Conservation (phyloP, 148 eudicot genomes). For the Rhododendron simsii region DNA sequence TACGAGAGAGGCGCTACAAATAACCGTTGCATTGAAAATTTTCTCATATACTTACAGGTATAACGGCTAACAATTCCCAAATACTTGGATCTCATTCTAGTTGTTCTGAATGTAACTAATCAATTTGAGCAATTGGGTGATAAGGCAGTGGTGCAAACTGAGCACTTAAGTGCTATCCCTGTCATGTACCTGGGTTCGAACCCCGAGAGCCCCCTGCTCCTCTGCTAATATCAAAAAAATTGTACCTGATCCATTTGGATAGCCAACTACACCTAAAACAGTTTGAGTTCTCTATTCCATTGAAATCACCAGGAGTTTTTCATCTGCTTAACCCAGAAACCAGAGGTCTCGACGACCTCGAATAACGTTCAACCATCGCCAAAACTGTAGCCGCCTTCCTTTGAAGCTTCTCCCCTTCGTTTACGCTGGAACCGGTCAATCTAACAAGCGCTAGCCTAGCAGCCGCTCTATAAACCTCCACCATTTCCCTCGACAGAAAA, state of each 20-base stretch:
- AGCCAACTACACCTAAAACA: background rate
- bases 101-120: background rate
- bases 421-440: constrained; percentile 20
- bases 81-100: background rate
- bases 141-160: no score
- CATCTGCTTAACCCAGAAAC: constrained; percentile 9
- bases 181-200: no score
- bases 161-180: no score
- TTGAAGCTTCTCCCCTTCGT: constrained; percentile 30
- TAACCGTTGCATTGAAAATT: no score
- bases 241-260: background rate
- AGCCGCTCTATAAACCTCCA: constrained; percentile 19
- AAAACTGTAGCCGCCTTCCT: constrained; percentile 35
- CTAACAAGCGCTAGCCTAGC: constrained; percentile 21
- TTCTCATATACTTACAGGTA: background rate
- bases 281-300: background rate
- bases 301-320: background rate
- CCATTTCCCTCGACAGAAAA: constrained; percentile 32
- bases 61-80: background rate
- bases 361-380: constrained; percentile 28
- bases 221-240: no score
- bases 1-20: no score
- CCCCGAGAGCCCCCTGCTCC: no score
- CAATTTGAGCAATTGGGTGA: no score
- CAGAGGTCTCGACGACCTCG: constrained; percentile 27